These are phyloP conservation scores for Seiridium unicorne DNA, from an alignment of 2,329 filamentous ascomycete species.

Conservation along the genomic window DNA sequence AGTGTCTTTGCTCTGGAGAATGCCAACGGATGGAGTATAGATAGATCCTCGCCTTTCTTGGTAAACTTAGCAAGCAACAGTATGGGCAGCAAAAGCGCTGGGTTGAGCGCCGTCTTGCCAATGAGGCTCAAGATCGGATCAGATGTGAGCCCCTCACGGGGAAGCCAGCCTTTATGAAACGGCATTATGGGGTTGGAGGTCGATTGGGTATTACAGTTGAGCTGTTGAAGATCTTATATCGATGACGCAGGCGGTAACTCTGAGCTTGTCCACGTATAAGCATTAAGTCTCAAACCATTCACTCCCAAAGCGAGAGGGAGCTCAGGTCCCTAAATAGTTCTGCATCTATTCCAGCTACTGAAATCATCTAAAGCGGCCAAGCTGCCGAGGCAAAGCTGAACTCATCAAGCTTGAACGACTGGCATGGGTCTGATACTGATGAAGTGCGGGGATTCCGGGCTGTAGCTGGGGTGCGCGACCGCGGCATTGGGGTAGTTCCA, in stretches of 20 bases:
- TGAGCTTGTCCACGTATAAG: no score
- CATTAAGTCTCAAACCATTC: no score
- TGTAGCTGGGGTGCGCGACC: not conserved
- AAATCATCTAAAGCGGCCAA: not conserved
- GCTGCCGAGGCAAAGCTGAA: not conserved
- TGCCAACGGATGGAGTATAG: constrained; percentile 48
- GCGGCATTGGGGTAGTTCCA: not conserved
- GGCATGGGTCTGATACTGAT: not conserved
- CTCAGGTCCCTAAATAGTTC: no score
- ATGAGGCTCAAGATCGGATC: constrained; percentile 60
- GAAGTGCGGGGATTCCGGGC: constrained; percentile 2
- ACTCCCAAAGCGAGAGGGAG: no score
- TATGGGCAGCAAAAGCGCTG: constrained; percentile 61
- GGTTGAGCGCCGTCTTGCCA: constrained; percentile 62
- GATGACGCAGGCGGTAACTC: no score
- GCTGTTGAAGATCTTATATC: no score
- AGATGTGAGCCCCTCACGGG: constrained; percentile 57
- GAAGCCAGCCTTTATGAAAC: constrained; percentile 50
- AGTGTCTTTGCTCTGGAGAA: constrained; percentile 53
- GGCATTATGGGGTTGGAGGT: constrained; percentile 29
- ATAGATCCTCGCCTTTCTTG: constrained; percentile 55
- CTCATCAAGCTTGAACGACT: not conserved
- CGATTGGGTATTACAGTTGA: no score
- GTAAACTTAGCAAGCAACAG: constrained; percentile 64
- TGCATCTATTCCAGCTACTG: no score